Evolutionary conservation across 306 rosid species (phyloP), one percentile per base, ranked within the genome.

Genomic region (Prunus davidiana): DNA sequence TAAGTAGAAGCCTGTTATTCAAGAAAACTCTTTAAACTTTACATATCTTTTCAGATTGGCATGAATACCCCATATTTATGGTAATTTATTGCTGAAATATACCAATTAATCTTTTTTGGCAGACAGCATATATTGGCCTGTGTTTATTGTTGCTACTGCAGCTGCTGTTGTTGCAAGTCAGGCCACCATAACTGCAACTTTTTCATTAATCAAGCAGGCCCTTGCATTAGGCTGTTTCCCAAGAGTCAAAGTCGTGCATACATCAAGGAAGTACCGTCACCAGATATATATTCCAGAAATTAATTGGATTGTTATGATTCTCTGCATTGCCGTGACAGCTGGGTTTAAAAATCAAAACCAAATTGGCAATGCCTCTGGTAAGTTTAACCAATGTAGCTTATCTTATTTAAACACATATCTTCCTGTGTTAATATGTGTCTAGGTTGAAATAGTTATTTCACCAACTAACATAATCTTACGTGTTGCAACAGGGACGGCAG

Each of bases 81-180:
- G 70, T 49, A 49, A 9, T 30, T 46, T 20, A 57, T 12, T 81
- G 22, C 60, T 79, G n/a, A 86, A 54, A 28, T 65, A 69, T 80
- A 75, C 58, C 64, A 73, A 78, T 75, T 78, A 55, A 80, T 69
- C 64, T 69, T 79, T 78, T 78, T 64, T 51, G 82, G 83, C 90
- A 96, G 98, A 84, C 0, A 80, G 76, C 77, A 91, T 96, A 86
- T 96, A 91, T 70, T 96, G 99, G 99, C 99, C 99, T 0, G 97
- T 92, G 76, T 92, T 92, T 85, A 56, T 96, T 76, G 87, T 96
- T 74, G 99, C 99, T 82, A 96, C 99, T 27, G 91, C 89, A 43
- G 99, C 99, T 55, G 99, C 99, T 60, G 55, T 92, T 75, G 97
- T 96, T 72, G 99, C 97, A 38, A 96, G 99, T 79, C 99, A 96